phyloP scores from a whole-genome alignment of 805 yeast species.

The Nakazawaea siamensis region DNA sequence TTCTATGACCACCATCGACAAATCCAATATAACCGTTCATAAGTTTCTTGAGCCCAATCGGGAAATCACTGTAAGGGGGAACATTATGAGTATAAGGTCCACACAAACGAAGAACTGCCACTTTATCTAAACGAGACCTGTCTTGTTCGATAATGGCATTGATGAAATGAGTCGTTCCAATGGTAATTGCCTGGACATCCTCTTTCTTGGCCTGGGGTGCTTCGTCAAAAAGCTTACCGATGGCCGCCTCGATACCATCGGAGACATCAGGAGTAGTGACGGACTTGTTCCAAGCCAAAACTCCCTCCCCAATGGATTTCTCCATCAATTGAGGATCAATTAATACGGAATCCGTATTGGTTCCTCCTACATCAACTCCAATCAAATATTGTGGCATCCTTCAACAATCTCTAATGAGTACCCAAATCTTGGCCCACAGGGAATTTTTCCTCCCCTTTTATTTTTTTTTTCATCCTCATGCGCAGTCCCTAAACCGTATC shows the following conservation, averaged over 20 bases:
- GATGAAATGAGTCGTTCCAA: constrained; percentile 47
- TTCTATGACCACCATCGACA: constrained; percentile 32
- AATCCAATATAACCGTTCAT: constrained; percentile 27
- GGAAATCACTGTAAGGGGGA: constrained; percentile 37
- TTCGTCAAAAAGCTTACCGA: constrained; percentile 23
- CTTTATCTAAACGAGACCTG: constrained; percentile 29
- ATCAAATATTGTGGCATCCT: constrained; percentile 19
- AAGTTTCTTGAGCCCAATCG: constrained; percentile 25
- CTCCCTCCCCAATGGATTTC: constrained; percentile 21
- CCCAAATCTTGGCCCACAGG: no score
- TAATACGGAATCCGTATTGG: constrained; percentile 40
- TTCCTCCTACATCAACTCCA: constrained; percentile 48
- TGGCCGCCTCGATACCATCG: constrained; percentile 31
- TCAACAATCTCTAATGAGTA: no score
- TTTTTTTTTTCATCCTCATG: no score
- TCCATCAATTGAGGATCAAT: constrained; percentile 26
- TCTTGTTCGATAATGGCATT: constrained; percentile 42
- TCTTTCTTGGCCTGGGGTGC: constrained; percentile 14
- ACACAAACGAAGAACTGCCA: constrained; percentile 39
- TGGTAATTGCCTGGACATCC: constrained; percentile 32
- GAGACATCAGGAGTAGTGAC: constrained; percentile 36
- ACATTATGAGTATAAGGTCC: constrained; percentile 32
- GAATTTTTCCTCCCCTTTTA: no score
- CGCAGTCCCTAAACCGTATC: no score
- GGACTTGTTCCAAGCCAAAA: constrained; percentile 34